Evolutionary conservation across 2,329 filamentous ascomycete genomes (phyloP), one percentile per base, ranked within the genome.

Genomic region (Ophiostoma pallidulum): DNA sequence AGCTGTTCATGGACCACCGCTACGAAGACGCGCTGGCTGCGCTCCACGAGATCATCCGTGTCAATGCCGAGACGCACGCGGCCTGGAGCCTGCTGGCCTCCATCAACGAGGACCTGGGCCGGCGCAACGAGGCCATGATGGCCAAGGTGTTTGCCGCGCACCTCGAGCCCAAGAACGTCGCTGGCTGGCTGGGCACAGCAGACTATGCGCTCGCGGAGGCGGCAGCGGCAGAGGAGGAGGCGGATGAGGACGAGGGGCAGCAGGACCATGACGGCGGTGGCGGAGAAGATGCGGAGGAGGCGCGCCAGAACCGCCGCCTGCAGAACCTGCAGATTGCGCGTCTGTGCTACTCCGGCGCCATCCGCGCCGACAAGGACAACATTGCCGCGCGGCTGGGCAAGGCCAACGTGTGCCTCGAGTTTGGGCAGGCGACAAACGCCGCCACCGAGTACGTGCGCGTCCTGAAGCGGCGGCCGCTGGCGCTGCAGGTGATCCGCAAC

Each of bases 21-120:
- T 80, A 82, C 53, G 71, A 77, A 5, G 67, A 72, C 35, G 81
- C 84, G 5, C 66, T 79, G 31, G 71, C 73, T 14, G 66, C 76
- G 19, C 73, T 78, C 8, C 71, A 74, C 35, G 79, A 84, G 56
- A 75, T 83, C 49, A 81, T 84, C 56, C 73, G 79, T 43, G 80
- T 84, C 59, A 84, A 84, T 53, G 78, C 77, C 18, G 79, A 83
- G 59, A 82, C 78, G 1, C 72, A 80, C 52, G 73, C 78, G 54
- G 80, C 81, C 20, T 84, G 80, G 80, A 75, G 71, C 13, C 67
- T 81, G 12, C 62, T 84, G 39, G 72, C 77, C 0, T 74, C 77
- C 3, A 76, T 83, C 45, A 78, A 78, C 56, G 68, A 75, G 49
- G 79, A 83, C 58, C 70, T 75, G 49, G 75, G 76, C 2, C 71